Conservation (phyloP, 2,329 filamentous ascomycete genomes). For the Talaromyces rugulosus region DNA sequence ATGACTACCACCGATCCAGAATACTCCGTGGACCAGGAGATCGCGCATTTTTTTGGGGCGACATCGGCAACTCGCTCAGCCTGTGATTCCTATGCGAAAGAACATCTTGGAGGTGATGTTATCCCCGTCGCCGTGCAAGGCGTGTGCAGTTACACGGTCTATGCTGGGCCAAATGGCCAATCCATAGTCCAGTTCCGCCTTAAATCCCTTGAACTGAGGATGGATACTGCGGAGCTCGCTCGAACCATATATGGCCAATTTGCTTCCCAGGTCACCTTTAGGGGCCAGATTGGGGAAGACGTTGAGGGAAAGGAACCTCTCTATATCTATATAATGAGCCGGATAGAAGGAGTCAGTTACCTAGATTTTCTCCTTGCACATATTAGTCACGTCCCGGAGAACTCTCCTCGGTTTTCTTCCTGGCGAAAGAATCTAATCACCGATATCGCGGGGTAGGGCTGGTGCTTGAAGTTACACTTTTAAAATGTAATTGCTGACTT, state of each 20-base stretch:
- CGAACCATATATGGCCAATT: conserved; percentile 29
- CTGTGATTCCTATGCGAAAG: conserved; percentile 21
- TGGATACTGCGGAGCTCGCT: conserved; percentile 27
- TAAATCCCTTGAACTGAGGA: conserved; percentile 29
- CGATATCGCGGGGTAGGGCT: conserved; percentile 28
- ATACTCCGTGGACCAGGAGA: conserved; percentile 18
- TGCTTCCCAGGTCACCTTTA: conserved; percentile 23
- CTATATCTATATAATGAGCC: conserved; percentile 32
- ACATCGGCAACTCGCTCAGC: conserved; percentile 17
- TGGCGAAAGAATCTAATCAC: conserved; percentile 33
- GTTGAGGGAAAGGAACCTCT: conserved; percentile 28
- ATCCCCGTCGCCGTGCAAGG: conserved; percentile 34
- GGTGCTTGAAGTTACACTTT: not conserved
- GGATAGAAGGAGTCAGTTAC: conserved; percentile 31
- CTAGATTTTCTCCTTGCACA: conserved; percentile 35
- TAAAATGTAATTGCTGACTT: conserved; percentile 11
- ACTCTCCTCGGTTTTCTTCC: conserved; percentile 28
- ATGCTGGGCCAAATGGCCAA: conserved; percentile 30
- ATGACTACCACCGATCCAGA: conserved; percentile 5
- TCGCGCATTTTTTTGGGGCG: conserved; percentile 18
- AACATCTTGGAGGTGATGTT: conserved; percentile 27
- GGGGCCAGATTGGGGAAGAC: conserved; percentile 26
- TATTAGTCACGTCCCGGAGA: conserved; percentile 26
- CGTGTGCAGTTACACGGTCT: conserved; percentile 39
- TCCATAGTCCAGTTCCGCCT: conserved; percentile 39